Base-by-base conservation (phyloP, 129 eudicot genomes). In the Pseudognaphalium luteoalbum region DNA sequence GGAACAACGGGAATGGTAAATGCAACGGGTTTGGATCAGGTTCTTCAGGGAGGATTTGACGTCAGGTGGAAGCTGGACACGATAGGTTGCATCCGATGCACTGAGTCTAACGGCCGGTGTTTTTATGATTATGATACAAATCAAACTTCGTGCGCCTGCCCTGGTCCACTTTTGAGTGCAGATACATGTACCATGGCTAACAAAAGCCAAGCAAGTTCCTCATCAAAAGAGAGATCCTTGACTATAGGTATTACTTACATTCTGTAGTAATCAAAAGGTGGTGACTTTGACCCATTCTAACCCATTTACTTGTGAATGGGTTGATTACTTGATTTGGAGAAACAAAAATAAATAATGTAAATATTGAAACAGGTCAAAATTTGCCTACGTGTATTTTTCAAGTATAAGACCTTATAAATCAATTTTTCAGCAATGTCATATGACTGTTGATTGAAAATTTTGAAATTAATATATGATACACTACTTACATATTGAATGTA, bases 41-140 rank as follows among this genome's bases (percentile, higher is more conserved):
- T 85, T 47, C 79, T 88, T 2, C 67, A 54, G 59, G 44, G 73
- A 7, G 91, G 89, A 21, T 84, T 89, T 57, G 95, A 80, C 54
- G 78, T 89, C 28, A 52, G 75, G 60, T 83, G 82, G 80, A 83
- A 74, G 58, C 75, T 73, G 65, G 84, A 83, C 17, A 42, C 67
- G 25, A 21, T 25, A 2, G 70, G 41, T 41, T 88, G 93, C 74
- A 76, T 51, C 21, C 67, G 51, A 16, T 88, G 90, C 74, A 37
- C n/a, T 22, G 60, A 69, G 50, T 85, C 88, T 9, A 50, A 77
- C 2, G 90, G 93, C 8, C 73, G 66, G 15, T 88, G 93, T 72
- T 84, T 82, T 30, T 81, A 81, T 20, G 65, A 81, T 59, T 64
- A 32, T 19, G 82, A 47, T 10, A 41, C 72, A 0, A 76, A 81